Conservation (phyloP, 2,329 filamentous ascomycete species). For the Nemania bipapillata region DNA sequence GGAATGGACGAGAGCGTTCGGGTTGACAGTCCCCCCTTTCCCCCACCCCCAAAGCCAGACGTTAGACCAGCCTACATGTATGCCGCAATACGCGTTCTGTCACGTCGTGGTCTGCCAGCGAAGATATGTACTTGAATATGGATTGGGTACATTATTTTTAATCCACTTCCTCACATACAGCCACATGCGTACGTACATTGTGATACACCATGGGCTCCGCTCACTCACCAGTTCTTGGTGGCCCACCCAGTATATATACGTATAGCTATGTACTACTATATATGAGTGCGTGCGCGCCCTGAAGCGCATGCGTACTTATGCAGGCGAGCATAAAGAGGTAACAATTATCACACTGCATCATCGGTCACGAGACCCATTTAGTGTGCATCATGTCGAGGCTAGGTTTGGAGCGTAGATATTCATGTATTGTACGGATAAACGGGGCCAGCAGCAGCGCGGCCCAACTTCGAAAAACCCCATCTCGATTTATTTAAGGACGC, state of each 20-base stretch:
- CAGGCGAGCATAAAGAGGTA: conserved; percentile 7
- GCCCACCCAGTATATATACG: neutral
- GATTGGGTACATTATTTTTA: neutral
- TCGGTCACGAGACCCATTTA: conserved; percentile 35
- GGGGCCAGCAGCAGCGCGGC: conserved; percentile 31
- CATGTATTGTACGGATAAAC: conserved; percentile 10
- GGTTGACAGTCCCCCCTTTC: too few relatives aligned
- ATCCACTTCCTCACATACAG: conserved; percentile 10
- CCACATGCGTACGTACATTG: neutral
- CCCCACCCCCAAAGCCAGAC: too few relatives aligned
- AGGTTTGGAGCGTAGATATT: neutral
- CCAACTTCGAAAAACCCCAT: conserved; percentile 36
- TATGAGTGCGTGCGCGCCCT: conserved; percentile 5
- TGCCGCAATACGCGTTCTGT: conserved; percentile 20
- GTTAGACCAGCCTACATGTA: neutral
- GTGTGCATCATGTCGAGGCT: conserved; percentile 29
- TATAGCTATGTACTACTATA: neutral
- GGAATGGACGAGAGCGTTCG: too few relatives aligned
- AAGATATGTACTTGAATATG: neutral
- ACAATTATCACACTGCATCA: conserved; percentile 29
- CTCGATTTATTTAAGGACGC: conserved; percentile 7
- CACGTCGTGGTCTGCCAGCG: neutral
- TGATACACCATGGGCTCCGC: conserved; percentile 11
- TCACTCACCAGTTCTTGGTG: neutral
- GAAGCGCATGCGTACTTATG: conserved; percentile 2